Evolutionary conservation across 2,329 filamentous ascomycete species (phyloP).

Genomic region (Alternaria sp.): DNA sequence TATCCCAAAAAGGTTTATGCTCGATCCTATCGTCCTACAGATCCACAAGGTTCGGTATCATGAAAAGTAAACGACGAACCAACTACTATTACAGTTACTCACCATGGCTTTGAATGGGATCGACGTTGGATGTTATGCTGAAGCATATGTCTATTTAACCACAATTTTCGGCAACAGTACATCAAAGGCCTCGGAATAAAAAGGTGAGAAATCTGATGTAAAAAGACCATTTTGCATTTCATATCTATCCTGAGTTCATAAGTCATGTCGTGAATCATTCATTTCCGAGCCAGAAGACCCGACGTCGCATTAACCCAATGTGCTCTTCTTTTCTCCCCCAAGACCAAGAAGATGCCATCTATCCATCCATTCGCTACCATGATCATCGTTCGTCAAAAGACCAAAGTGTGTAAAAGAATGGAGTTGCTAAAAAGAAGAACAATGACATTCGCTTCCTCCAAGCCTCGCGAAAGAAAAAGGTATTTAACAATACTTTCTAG

Average conservation of each 20-base stretch:
- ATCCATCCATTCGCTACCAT: not conserved
- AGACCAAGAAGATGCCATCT: not conserved
- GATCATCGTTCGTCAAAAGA: not conserved
- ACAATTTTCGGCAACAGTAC: not conserved
- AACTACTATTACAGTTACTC: not conserved
- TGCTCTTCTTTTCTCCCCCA: not conserved
- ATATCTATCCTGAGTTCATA: conserved; percentile 14
- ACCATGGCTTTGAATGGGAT: not conserved
- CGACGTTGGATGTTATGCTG: not conserved
- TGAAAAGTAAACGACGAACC: not conserved
- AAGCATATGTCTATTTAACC: not conserved
- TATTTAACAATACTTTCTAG: conserved; percentile 8
- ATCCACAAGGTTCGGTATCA: not conserved
- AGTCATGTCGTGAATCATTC: conserved; percentile 20
- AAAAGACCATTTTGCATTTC: conserved; percentile 5
- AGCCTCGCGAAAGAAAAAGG: conserved; percentile 5
- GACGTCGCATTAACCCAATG: conserved; percentile 4
- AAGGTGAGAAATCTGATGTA: not conserved
- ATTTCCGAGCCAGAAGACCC: conserved; percentile 17
- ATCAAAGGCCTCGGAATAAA: not conserved
- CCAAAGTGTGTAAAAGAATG: not conserved
- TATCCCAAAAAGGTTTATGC: not conserved
- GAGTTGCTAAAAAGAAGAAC: conserved; percentile 1
- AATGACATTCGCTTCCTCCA: conserved; percentile 5
- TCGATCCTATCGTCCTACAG: not conserved